phyloP scores from a whole-genome alignment of 2,329 filamentous ascomycete species.

The Aschersonia sp. region DNA sequence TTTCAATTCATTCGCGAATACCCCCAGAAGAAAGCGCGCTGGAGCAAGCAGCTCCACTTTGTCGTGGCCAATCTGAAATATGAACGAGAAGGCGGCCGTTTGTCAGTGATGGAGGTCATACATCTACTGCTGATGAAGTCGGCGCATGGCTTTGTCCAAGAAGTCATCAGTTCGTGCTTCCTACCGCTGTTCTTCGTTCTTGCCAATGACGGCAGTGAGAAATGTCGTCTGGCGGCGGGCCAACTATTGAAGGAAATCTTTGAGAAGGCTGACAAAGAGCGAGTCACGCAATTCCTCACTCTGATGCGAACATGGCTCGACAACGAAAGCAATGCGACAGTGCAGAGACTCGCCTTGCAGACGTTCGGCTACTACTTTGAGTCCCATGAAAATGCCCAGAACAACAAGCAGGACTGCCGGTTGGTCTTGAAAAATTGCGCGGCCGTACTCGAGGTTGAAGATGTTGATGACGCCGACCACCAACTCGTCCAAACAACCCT shows the following conservation, averaged over 20 bases:
- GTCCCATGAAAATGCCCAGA: conserved; percentile 39
- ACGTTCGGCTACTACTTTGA: conserved; percentile 77
- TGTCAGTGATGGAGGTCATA: conserved; percentile 87
- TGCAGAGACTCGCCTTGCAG: conserved; percentile 62
- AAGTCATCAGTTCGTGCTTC: conserved; percentile 70
- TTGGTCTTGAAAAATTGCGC: conserved; percentile 43
- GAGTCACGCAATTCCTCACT: conserved; percentile 52
- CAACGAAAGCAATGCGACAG: conserved; percentile 54
- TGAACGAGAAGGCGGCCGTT: conserved; percentile 70
- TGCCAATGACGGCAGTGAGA: conserved; percentile 74
- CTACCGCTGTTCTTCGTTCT: conserved; percentile 73
- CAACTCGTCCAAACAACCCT: conserved; percentile 64
- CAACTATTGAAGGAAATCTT: conserved; percentile 72
- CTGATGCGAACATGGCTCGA: conserved; percentile 64
- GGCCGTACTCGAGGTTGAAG: conserved; percentile 37
- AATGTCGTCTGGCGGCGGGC: conserved; percentile 71
- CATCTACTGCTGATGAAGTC: conserved; percentile 79
- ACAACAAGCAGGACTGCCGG: conserved; percentile 52
- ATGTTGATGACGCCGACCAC: conserved; percentile 41
- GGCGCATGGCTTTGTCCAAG: conserved; percentile 66
- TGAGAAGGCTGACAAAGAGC: conserved; percentile 58
- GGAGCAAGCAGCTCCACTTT: conserved; percentile 80
- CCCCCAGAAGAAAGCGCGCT: conserved; percentile 77
- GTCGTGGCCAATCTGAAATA: conserved; percentile 85
- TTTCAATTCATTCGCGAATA: conserved; percentile 92